Conservation (phyloP, 169 alveolate genomes). For the Babesia divergens region DNA sequence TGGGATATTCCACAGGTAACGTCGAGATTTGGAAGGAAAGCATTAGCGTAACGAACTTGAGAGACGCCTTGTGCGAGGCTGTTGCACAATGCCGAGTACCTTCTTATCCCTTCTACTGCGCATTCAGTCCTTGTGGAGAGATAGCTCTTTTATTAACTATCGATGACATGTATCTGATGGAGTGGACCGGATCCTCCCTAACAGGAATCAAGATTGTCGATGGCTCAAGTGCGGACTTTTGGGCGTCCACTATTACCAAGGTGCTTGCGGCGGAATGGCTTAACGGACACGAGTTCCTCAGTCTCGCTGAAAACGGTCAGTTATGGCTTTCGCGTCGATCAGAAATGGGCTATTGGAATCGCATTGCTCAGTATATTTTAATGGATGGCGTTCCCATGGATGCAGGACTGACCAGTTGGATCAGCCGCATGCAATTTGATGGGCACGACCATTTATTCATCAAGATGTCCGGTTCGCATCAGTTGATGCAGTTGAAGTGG, state of each 20-base stretch:
- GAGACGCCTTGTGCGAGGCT: constrained; percentile 38
- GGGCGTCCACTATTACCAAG: background rate
- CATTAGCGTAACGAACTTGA: constrained; percentile 13
- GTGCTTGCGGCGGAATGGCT: constrained; percentile 45
- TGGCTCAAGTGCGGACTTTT: constrained; percentile 14
- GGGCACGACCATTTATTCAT: constrained; percentile 6
- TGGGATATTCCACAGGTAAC: constrained; percentile 12
- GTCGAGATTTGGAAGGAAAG: constrained; percentile 41
- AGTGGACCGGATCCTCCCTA: constrained; percentile 24
- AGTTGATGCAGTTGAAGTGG: constrained; percentile 16
- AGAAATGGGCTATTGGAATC: constrained; percentile 43
- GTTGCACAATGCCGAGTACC: constrained; percentile 18
- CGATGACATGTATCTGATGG: constrained; percentile 26
- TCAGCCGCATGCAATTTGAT: constrained; percentile 43
- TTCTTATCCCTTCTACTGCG: constrained; percentile 21
- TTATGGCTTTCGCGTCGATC: constrained; percentile 32
- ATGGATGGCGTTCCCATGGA: background rate
- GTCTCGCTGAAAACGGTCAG: constrained; percentile 31
- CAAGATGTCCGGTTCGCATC: constrained; percentile 19
- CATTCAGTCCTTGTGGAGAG: constrained; percentile 30
- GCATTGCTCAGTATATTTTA: constrained; percentile 18
- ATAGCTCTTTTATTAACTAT: constrained; percentile 6
- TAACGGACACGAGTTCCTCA: constrained; percentile 24
- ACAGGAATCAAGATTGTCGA: constrained; percentile 15
- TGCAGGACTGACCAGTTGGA: constrained; percentile 31